Percentiles rank a stretch among this genome's conserved stretches.
These are phyloP conservation scores for Candida maltosa DNA, from an alignment of 805 yeast species.

Conservation along the genomic window DNA sequence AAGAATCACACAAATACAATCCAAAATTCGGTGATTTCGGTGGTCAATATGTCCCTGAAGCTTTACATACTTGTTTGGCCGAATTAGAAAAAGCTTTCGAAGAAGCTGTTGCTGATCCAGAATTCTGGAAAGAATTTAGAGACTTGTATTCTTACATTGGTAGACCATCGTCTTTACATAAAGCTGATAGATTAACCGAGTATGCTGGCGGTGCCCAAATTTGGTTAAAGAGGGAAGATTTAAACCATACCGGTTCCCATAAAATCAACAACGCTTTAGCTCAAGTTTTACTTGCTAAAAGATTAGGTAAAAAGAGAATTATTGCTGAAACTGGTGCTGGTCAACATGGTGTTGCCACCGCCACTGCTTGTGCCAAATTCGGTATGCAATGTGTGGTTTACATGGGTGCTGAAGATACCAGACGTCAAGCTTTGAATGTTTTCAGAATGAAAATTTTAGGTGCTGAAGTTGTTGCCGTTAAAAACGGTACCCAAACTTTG, in stretches of 20 bases:
- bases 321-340: constrained; percentile 94
- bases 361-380: constrained; percentile 88
- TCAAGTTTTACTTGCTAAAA: constrained; percentile 73
- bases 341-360: constrained; percentile 91
- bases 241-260: constrained; percentile 87
- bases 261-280: constrained; percentile 83
- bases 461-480: constrained; percentile 90
- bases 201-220: constrained; percentile 88
- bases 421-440: constrained; percentile 97
- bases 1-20: constrained; percentile 63
- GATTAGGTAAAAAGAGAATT: constrained; percentile 72
- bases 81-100: constrained; percentile 89
- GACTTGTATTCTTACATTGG: constrained; percentile 89
- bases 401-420: constrained; percentile 99
- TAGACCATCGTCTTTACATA: constrained; percentile 90
- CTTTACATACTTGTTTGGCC: constrained; percentile 83
- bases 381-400: constrained; percentile 91
- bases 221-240: constrained; percentile 97
- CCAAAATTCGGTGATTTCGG: constrained; percentile 93
- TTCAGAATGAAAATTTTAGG: constrained; percentile 96
- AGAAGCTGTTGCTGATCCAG: constrained; percentile 81
- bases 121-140: constrained; percentile 90
- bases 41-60: constrained; percentile 98
- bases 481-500: constrained; percentile 91
- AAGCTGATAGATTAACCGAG: constrained; percentile 86